Evolutionary conservation across 768 basidiomycete species (phyloP), one percentile per base, ranked within the genome.

Genomic region (Xerocomus potaroensis): DNA sequence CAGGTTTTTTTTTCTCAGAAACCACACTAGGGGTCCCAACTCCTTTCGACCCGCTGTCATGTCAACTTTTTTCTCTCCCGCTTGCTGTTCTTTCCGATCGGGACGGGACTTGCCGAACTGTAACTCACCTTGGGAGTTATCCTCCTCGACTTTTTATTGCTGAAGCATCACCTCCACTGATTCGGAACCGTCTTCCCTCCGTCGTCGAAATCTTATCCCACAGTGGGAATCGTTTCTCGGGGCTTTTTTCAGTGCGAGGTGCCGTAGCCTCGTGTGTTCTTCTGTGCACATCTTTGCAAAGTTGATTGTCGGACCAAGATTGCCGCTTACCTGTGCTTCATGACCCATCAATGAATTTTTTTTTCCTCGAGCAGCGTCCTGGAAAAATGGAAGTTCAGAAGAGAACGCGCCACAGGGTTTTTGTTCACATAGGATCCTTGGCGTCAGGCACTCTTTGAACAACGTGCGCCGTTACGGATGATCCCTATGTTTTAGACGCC

Each of bases 401-500:
- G 26, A n/a, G 19, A n/a, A 19, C 11, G 16, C 41, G 50, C 57
- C 59, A 60, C 60, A 62, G 59, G 60, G 57, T 47, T 21, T n/a
- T n/a, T 8, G 19, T 45, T 47, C 31, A 32, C 49, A 47, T 30
- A 44, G 45, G 59, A 55, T 45, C 42, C 41, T 2, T 18, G 41
- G 45, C 30, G 27, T 31, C 48, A 55, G 59, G 59, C 33, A 59
- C 60, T 45, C 8, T 41, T 27, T 27, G 26, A 27, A 5, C 15
- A 33, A 32, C 48, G 43, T 47, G 36, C 36, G 24, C 29, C 1
- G 18, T 59, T 62, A 60, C 60, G 57, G 37, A 29, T 50, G 2
- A 22, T 33, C 51, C 40, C 29, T 37, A 38, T 33, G 11, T 3
- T 21, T 29, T 37, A 56, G 43, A 39, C 42, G 54, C 50, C 45